Base-by-base conservation (phyloP, 805 yeast genomes). In the Spathaspora boniae region DNA sequence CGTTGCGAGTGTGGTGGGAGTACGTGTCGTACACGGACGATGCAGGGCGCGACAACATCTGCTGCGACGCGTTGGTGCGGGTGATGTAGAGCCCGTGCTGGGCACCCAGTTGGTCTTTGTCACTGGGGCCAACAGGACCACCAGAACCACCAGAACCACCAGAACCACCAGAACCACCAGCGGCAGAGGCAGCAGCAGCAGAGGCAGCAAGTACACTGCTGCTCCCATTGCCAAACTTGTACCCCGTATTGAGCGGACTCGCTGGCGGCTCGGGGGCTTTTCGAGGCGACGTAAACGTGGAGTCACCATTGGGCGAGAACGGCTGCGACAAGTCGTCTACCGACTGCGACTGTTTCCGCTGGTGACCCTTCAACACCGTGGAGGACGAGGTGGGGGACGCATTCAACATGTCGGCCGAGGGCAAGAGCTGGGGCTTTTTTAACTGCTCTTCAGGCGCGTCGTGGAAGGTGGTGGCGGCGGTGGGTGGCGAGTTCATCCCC, bases 211-310 rank as follows among this genome's bases (percentile, higher is more conserved):
- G n/a, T n/a, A n/a, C n/a, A n/a, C n/a, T n/a, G n/a, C n/a, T n/a
- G 3, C 46, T 50, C 9, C 44, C 48, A 26, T 50, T 63, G 5
- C 60, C 72, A 44, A 56, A 70, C 49, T 49, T 60, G 47, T 29
- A 71, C 30, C 24, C 32, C 16, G 48, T 43, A 37, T 53, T 52
- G 34, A 56, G 31, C 3, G 65, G 61, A 27, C 37, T 34, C 4
- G 31, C 23, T 26, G 88, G 88, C 1, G 87, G 87, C 34, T 71
- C 72, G 1, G 89, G 89, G 0, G 87, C 85, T 47, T 67, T 78
- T 57, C 87, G 68, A n/a, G 87, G 86, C 0, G 87, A 80, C 14
- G 69, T 57, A 50, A 80, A 26, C n/a, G n/a, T n/a, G n/a, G 33
- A 21, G 18, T 27, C 32, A 27, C 24, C 17, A 17, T 4, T 9